Evolutionary conservation across 805 yeast species (phyloP).

Genomic region (Kuraishia floccosa): DNA sequence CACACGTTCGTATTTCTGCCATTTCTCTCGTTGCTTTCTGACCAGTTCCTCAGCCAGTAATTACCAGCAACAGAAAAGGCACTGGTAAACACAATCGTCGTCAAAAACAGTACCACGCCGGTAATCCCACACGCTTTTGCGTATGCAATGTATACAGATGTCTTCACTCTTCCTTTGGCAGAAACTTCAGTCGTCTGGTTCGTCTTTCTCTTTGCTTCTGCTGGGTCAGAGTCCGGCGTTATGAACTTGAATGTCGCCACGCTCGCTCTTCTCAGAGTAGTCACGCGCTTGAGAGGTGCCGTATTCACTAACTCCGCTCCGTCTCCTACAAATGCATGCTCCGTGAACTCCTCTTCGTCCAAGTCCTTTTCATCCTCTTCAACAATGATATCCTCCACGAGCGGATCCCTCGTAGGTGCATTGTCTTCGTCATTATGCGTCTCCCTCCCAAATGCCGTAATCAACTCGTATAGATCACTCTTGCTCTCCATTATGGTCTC

Average conservation of each 20-base stretch:
- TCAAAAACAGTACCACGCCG: slow-evolving; percentile 32
- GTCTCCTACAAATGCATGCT: too few relatives aligned
- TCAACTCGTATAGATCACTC: slow-evolving; percentile 19
- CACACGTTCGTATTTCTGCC: slow-evolving; percentile 31
- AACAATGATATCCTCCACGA: background rate
- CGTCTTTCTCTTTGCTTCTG: slow-evolving; percentile 19
- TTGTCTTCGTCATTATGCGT: background rate
- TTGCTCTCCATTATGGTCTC: slow-evolving; percentile 19
- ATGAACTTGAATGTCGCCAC: background rate
- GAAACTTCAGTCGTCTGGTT: slow-evolving; percentile 39
- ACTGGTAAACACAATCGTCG: slow-evolving; percentile 18
- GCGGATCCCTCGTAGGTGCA: background rate
- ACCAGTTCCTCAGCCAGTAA: slow-evolving; percentile 63
- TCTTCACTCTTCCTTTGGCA: slow-evolving; percentile 50
- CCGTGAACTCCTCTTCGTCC: background rate
- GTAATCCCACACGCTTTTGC: slow-evolving; percentile 44
- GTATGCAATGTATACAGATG: slow-evolving; percentile 40
- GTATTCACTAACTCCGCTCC: too few relatives aligned
- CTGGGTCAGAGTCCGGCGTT: background rate
- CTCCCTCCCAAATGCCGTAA: slow-evolving; percentile 23
- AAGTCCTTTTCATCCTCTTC: background rate
- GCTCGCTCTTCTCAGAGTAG: background rate
- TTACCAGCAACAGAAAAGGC: slow-evolving; percentile 28
- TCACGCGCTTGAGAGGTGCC: background rate
- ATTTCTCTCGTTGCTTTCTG: slow-evolving; percentile 35